Percentiles rank a stretch among this genome's conserved stretches.
Evolutionary conservation across 352 stramenopile genomes (phyloP).

Genomic region (Phytophthora multivora): DNA sequence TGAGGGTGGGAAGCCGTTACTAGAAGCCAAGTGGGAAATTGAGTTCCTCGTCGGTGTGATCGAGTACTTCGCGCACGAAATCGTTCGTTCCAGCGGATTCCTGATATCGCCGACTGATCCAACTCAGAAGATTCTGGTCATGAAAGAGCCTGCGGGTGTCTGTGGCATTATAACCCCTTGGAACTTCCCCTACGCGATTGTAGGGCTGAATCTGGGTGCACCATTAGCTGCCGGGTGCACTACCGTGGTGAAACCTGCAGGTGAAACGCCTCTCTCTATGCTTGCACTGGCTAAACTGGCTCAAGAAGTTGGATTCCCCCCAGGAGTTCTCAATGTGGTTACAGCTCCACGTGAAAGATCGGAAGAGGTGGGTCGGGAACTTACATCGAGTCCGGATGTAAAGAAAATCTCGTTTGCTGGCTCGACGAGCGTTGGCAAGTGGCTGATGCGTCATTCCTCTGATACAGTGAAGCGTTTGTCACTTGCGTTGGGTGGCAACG

Average conservation of each 20-base stretch:
- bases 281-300: conserved; percentile 91
- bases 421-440: conserved; percentile 76
- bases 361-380: conserved; percentile 67
- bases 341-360: conserved; percentile 57
- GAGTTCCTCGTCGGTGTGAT: conserved; percentile 93
- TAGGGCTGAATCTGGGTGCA: conserved; percentile 94
- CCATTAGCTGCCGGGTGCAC: conserved; percentile 94
- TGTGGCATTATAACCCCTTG: conserved; percentile 95
- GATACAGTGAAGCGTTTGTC: conserved; percentile 74
- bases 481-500: conserved; percentile 89
- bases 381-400: conserved; percentile 70
- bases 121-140: conserved; percentile 66
- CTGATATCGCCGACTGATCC: conserved; percentile 61
- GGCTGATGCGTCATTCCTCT: conserved; percentile 73
- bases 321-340: conserved; percentile 89
- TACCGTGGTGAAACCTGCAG: conserved; percentile 95
- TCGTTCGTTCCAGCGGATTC: conserved; percentile 82
- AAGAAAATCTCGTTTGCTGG: conserved; percentile 91
- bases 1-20: conserved; percentile 96
- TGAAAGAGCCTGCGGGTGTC: conserved; percentile 94
- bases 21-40: conserved; percentile 94
- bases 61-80: conserved; percentile 96
- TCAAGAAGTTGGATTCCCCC: conserved; percentile 78
- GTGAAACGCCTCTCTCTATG: conserved; percentile 95
- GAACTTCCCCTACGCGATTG: conserved; percentile 99